These are phyloP conservation scores for Chaetomium globosum DNA, from an alignment of 2,329 filamentous ascomycete species.

Conservation along the genomic window DNA sequence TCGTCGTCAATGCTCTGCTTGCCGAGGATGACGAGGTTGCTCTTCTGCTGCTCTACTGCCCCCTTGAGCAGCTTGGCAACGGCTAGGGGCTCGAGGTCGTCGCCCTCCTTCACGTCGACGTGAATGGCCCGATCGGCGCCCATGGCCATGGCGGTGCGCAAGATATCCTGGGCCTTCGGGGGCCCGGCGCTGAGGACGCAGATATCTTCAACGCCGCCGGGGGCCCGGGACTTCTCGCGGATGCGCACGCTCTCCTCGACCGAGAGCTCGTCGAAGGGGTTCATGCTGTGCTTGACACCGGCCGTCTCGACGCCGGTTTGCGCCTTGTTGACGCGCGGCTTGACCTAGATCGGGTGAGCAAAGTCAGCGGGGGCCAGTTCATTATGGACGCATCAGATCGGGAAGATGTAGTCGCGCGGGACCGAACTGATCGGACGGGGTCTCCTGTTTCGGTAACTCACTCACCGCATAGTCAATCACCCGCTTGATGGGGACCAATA, in stretches of 20 bases:
- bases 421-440: neutral
- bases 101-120: constrained; percentile 75
- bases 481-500: constrained; percentile 79
- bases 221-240: constrained; percentile 77
- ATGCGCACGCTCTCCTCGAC: constrained; percentile 95
- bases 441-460: constrained; percentile 26
- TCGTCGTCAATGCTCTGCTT: constrained; percentile 99
- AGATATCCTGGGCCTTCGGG: constrained; percentile 80
- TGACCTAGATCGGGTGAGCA: constrained; percentile 54
- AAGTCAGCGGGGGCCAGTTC: constrained; percentile 10
- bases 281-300: constrained; percentile 96
- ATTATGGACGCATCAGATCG: constrained; percentile 10
- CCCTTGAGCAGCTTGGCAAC: constrained; percentile 87
- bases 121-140: constrained; percentile 90
- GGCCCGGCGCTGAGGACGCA: constrained; percentile 87
- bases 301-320: constrained; percentile 87
- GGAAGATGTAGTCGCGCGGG: constrained; percentile 4
- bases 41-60: constrained; percentile 79
- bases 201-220: constrained; percentile 83
- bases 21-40: constrained; percentile 89
- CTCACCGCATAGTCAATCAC: constrained; percentile 84
- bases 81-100: constrained; percentile 82
- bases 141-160: constrained; percentile 98
- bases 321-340: constrained; percentile 69
- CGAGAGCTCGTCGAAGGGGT: constrained; percentile 98